Evolutionary conservation across 1,139 yeast genomes (phyloP).

Genomic region (Saccharomyces hybrid): DNA sequence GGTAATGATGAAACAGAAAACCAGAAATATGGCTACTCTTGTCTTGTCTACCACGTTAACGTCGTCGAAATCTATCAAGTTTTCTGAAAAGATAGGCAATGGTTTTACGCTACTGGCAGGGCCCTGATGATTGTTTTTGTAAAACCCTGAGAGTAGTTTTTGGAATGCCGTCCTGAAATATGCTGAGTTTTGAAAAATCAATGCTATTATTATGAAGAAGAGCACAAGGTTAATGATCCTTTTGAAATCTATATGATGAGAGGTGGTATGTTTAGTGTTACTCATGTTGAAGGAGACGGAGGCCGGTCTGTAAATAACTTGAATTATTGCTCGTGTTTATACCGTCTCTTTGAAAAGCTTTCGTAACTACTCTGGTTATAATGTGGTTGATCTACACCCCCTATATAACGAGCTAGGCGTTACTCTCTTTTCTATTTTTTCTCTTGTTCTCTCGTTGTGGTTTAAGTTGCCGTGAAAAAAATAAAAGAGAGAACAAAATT

Average conservation of each 20-base stretch:
- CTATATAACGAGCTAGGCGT: neutral
- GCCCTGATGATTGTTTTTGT: neutral
- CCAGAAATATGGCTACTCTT: neutral
- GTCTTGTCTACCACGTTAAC: constrained; percentile 2
- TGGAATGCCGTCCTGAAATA: neutral
- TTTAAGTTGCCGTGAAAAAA: neutral
- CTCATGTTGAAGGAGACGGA: neutral
- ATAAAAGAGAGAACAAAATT: neutral
- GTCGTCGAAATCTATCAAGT: constrained; percentile 3
- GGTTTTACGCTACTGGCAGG: neutral
- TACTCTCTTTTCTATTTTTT: neutral
- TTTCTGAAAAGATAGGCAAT: constrained; percentile 4
- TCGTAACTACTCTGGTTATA: neutral
- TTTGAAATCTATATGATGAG: neutral
- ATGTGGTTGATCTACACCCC: neutral
- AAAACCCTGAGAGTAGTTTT: neutral
- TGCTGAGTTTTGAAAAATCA: neutral
- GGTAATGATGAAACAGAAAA: constrained; percentile 3
- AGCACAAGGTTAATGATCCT: neutral
- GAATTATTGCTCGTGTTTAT: neutral
- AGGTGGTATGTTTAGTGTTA: neutral
- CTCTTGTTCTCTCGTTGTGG: neutral
- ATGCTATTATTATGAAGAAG: neutral
- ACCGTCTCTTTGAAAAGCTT: neutral
- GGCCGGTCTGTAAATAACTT: neutral